Evolutionary conservation across 2,329 filamentous ascomycete species (phyloP), one percentile per base, ranked within the genome.

Genomic region (Chaetomiaceae sp.): DNA sequence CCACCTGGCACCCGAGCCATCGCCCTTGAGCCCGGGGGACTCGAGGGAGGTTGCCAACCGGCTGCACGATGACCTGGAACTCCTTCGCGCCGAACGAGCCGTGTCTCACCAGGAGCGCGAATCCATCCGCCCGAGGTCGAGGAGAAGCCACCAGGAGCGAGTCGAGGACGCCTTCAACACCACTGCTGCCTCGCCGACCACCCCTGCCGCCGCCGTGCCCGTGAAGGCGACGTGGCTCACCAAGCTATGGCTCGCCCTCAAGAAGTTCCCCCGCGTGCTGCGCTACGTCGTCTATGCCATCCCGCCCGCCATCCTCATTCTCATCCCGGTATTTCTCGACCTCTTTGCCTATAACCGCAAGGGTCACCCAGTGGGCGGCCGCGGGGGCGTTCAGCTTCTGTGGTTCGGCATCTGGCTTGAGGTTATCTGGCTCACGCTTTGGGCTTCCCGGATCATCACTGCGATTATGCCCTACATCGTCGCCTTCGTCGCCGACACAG

Each of bases 341-440:
- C 61, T 63, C 13, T 68, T 69, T 25, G 70, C 64, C n/a, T 65
- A 70, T 21, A 59, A 68, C n/a, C 51, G 68, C 2, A 57, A 65
- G 4, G 63, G 64, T n/a, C 63, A 68, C 12, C 65, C 85, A 2
- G 81, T 79, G 12, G 78, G 77, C 6, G 77, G 77, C 2, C 78
- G 86, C 3, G 89, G 89, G 1, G 89, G 86, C 17, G 89, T 96
- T 0, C 64, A 82, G 55, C 72, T 96, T 39, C 73, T 89, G 53
- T 97, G 92, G 92, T 96, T 97, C 64, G 87, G 87, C 25, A 89
- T 96, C 55, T 97, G 92, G 92, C 77, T 96, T 16, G 88, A 96
- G 67, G 89, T 96, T 37, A 78, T 96, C 21, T 97, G 92, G 92
- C 76, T 92, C 56, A 89, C 89, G 0, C 75, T 96, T 0, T 97